Conservation (phyloP, 345 rosid species). For the Eucalyptus cladocalyx region DNA sequence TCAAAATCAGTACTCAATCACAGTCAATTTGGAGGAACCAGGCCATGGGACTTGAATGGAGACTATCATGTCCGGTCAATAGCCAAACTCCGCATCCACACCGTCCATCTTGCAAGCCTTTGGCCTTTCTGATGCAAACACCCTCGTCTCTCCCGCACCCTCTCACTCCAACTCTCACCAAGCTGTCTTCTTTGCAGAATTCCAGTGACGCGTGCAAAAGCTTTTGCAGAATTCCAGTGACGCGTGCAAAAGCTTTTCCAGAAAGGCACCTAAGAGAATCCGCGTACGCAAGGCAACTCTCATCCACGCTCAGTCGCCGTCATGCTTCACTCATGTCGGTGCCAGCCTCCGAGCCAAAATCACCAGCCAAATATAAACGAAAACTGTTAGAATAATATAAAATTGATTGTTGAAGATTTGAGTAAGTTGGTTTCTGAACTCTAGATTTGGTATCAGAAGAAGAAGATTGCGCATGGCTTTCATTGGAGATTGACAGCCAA, state of each 20-base stretch:
- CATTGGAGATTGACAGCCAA: too few relatives aligned
- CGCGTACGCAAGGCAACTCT: too few relatives aligned
- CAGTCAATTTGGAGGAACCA: constrained; percentile 7
- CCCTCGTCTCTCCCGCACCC: constrained; percentile 62
- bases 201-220: constrained; percentile 9
- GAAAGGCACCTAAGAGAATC: too few relatives aligned
- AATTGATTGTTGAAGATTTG: too few relatives aligned
- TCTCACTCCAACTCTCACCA: constrained; percentile 32
- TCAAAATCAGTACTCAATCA: constrained; percentile 43
- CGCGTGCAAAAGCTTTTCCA: neutral
- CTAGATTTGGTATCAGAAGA: too few relatives aligned
- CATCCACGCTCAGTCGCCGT: too few relatives aligned
- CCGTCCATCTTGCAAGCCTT: constrained; percentile 52
- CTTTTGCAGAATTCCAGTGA: constrained; percentile 18
- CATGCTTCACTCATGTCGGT: too few relatives aligned
- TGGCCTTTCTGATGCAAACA: constrained; percentile 53
- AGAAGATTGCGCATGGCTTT: too few relatives aligned
- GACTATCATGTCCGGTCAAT: constrained; percentile 29
- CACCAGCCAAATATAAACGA: too few relatives aligned
- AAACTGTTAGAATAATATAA: too few relatives aligned
- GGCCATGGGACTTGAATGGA: constrained; percentile 60
- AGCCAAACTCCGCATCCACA: constrained; percentile 36
- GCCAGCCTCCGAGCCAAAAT: too few relatives aligned
- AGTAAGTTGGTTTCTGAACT: too few relatives aligned
- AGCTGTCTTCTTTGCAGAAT: constrained; percentile 1